Evolutionary conservation across 2,329 filamentous ascomycete species (phyloP).

Genomic region (Trichoderma sp.): DNA sequence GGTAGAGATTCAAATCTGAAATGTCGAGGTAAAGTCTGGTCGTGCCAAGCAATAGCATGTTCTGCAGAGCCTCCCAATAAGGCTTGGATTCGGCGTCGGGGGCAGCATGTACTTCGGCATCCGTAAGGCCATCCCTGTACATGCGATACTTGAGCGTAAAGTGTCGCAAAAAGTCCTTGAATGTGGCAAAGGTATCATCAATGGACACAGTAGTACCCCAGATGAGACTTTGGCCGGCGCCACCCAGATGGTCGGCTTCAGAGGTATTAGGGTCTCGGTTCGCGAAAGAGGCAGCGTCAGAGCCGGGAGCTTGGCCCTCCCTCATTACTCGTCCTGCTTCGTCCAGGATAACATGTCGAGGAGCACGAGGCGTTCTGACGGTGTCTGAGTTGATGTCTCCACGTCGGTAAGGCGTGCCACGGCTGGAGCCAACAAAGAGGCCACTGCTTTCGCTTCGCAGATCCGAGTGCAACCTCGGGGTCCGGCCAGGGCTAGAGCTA

Average conservation of each 20-base stretch:
- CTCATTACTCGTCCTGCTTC: slow-evolving; percentile 57
- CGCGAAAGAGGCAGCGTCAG: slow-evolving; percentile 59
- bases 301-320: slow-evolving; percentile 50
- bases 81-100: slow-evolving; percentile 75
- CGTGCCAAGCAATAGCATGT: slow-evolving; percentile 84
- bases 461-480: slow-evolving; percentile 63
- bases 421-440: slow-evolving; percentile 72
- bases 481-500: slow-evolving; percentile 80
- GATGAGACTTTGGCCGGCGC: slow-evolving; percentile 76
- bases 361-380: slow-evolving; percentile 52
- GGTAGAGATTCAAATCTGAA: slow-evolving; percentile 86
- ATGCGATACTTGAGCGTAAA: slow-evolving; percentile 93
- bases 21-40: slow-evolving; percentile 85
- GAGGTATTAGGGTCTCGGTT: slow-evolving; percentile 79
- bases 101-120: slow-evolving; percentile 67
- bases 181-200: slow-evolving; percentile 78
- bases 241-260: slow-evolving; percentile 84
- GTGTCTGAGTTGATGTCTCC: slow-evolving; percentile 86
- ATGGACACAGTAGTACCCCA: slow-evolving; percentile 98
- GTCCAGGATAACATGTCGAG: slow-evolving; percentile 58
- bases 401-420: slow-evolving; percentile 58
- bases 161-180: slow-evolving; percentile 90
- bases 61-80: slow-evolving; percentile 81
- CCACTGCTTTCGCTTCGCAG: slow-evolving; percentile 80
- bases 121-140: slow-evolving; percentile 80